A percentile compares a stretch with the other conserved stretches of the same genome.
Evolutionary conservation across 169 alveolate genomes (phyloP).

Genomic region (Toxoplasma gondii): DNA sequence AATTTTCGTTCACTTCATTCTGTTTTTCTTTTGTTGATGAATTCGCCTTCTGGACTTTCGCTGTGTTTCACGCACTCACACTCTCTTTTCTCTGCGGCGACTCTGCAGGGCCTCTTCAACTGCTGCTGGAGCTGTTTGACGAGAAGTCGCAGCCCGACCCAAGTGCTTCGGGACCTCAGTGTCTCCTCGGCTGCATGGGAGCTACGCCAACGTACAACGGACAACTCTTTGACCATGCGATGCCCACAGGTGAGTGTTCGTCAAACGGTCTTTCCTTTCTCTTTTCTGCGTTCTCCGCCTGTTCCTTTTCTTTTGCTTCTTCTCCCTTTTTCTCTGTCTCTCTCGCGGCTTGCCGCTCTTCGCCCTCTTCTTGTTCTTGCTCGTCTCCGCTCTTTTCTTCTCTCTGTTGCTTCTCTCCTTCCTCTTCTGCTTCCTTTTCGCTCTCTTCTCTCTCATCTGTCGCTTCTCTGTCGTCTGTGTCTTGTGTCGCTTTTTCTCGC

Average conservation of each 20-base stretch:
- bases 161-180: slow-evolving; percentile 37
- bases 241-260: slow-evolving; percentile 62
- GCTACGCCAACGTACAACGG: slow-evolving; percentile 61
- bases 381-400: neutral
- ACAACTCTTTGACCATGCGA: slow-evolving; percentile 65
- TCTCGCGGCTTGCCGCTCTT: too few species aligned
- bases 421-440: neutral
- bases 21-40: neutral
- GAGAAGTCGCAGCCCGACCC: slow-evolving; percentile 49
- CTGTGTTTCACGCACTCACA: neutral
- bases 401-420: neutral
- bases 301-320: too few species aligned
- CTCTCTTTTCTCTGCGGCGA: neutral
- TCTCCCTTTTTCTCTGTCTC: too few species aligned
- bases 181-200: slow-evolving; percentile 50
- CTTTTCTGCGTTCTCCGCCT: too few species aligned
- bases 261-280: too few species aligned
- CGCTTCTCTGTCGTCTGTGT: too few species aligned
- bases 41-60: neutral
- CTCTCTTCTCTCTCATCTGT: too few species aligned
- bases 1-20: too few species aligned
- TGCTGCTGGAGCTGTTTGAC: slow-evolving; percentile 59
- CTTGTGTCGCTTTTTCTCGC: too few species aligned
- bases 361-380: too few species aligned
- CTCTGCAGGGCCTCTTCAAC: slow-evolving; percentile 55